phyloP scores from a whole-genome alignment of 805 yeast species.

The Barnettozyma californica region DNA sequence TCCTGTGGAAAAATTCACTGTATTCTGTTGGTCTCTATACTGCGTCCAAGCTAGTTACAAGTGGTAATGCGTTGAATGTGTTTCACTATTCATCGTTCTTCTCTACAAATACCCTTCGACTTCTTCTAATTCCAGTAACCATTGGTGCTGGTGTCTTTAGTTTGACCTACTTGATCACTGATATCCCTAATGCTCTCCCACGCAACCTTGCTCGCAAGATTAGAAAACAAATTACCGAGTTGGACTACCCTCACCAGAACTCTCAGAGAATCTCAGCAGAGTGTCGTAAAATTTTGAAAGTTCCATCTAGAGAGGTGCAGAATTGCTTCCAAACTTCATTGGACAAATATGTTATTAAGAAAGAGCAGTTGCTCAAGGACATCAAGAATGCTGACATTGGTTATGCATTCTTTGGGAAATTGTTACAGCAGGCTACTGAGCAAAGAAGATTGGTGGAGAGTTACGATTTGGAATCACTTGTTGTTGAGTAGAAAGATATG shows the following conservation, averaged over 20 bases:
- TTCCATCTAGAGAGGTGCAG: constrained; percentile 79
- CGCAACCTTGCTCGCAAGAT: constrained; percentile 74
- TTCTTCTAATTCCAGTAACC: constrained; percentile 49
- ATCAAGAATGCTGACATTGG: constrained; percentile 54
- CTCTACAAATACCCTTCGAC: constrained; percentile 33
- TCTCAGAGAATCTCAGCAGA: constrained; percentile 77
- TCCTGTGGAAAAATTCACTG: constrained; percentile 27
- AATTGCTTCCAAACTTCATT: constrained; percentile 60
- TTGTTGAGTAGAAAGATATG: neutral
- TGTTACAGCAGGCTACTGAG: constrained; percentile 39
- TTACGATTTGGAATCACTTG: constrained; percentile 36
- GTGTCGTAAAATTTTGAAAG: constrained; percentile 71
- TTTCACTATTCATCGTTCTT: constrained; percentile 33
- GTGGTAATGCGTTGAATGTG: constrained; percentile 35
- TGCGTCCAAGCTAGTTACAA: constrained; percentile 27
- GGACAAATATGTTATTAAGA: constrained; percentile 54
- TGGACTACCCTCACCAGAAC: constrained; percentile 77
- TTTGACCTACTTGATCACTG: constrained; percentile 60
- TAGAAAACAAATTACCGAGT: constrained; percentile 49
- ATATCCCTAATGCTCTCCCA: constrained; percentile 87
- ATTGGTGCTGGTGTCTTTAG: constrained; percentile 48
- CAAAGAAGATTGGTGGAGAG: constrained; percentile 38
- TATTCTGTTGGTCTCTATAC: constrained; percentile 27
- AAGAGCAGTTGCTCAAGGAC: constrained; percentile 47
- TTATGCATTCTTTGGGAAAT: constrained; percentile 45